phyloP scores from a whole-genome alignment of 2,329 filamentous ascomycete species.

The Ophiostoma ips region DNA sequence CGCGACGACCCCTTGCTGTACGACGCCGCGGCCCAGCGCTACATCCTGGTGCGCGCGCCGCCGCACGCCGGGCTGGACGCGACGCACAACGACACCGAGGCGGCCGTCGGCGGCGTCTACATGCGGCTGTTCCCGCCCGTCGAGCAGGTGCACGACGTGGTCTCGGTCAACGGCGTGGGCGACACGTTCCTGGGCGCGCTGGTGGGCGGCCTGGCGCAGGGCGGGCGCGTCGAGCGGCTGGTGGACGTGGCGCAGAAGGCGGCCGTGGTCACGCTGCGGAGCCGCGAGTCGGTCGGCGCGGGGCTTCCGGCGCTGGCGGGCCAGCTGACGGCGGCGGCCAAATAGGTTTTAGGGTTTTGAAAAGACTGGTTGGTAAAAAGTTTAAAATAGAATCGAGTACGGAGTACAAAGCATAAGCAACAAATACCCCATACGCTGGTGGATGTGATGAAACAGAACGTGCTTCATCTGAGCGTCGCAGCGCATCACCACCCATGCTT shows the following conservation, averaged over 20 bases:
- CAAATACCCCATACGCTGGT: too few species aligned
- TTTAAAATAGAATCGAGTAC: not conserved
- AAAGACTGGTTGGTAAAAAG: too few species aligned
- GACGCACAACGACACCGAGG: constrained; percentile 27
- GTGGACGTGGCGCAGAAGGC: constrained; percentile 72
- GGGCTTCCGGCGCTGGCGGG: constrained; percentile 15
- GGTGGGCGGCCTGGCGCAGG: constrained; percentile 59
- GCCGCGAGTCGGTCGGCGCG: constrained; percentile 50
- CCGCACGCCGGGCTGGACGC: not conserved
- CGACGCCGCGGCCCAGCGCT: constrained; percentile 47
- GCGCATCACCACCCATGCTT: not conserved
- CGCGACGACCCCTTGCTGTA: constrained; percentile 52
- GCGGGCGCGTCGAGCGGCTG: constrained; percentile 42
- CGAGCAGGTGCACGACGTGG: constrained; percentile 53
- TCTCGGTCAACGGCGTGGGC: constrained; percentile 87
- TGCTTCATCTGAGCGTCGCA: constrained; percentile 8
- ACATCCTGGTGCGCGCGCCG: constrained; percentile 54
- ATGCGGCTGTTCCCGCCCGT: constrained; percentile 58
- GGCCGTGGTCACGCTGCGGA: constrained; percentile 65
- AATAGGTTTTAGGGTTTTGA: not conserved
- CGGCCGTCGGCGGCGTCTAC: constrained; percentile 60
- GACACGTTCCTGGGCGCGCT: constrained; percentile 84
- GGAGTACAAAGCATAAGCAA: too few species aligned
- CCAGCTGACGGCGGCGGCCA: constrained; percentile 13
- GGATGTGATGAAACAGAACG: constrained; percentile 1